Evolutionary conservation across 768 basidiomycete genomes (phyloP), one percentile per base, ranked within the genome.

Genomic region (Leccinellum rugosiceps): DNA sequence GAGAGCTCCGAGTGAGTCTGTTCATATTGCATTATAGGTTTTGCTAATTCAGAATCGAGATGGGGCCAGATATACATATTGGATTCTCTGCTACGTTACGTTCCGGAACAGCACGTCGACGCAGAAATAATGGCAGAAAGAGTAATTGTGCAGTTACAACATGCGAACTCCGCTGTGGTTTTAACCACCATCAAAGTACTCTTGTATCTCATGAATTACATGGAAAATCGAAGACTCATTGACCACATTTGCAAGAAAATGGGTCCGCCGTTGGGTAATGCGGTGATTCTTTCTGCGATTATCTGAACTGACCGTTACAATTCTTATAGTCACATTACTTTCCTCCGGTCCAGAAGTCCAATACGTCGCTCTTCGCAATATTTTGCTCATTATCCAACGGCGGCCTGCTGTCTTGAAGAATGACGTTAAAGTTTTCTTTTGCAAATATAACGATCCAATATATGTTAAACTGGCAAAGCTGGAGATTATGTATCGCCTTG

Each of bases 51-150:
- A 17, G 57, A 50, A 45, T 62, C 13, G 69, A 99, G 96, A 73
- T 99, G 97, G 97, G 96, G 96, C 1, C 95, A 98, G 72, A 94
- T 98, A 52, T 99, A 98, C 69, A 98, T 99, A 62, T 79, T 99
- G 43, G 97, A 99, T 71, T 92, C 92, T 1, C 73, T 99, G 30
- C 74, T 99, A 55, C 91, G 94, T 38, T 98, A 90, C 70, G 91
- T 97, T n/a, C 97, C 97, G 4, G 88, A 94, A 63, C 78, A 81
- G 53, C 83, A 91, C 57, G 76, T 83, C 19, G 97, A 99, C 67
- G 97, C 97, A 10, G 93, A 97, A 73, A 77, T 90, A 34, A 87
- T 98, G 76, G 94, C 91, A n/a, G 97, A 99, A 71, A 88, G 96
- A 31, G 90, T 99, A 61, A 85, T 94, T 47, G 82, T 94, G 48